Conservation (phyloP, 805 yeast genomes). For the Candida succiphila region DNA sequence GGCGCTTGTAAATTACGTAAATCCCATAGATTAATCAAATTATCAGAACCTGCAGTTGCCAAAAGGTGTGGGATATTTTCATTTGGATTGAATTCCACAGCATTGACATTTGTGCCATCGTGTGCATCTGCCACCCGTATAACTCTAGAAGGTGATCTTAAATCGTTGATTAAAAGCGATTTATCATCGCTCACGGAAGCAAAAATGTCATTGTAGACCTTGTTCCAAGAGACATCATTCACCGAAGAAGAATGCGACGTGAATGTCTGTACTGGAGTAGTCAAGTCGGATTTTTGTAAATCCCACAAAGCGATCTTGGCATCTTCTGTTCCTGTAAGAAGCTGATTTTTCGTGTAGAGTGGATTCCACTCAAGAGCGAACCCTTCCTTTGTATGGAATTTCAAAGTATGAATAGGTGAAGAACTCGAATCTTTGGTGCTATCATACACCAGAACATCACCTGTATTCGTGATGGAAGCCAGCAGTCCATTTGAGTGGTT, state of each 20-base stretch:
- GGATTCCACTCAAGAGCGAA: slow-evolving; percentile 63
- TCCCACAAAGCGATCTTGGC: slow-evolving; percentile 67
- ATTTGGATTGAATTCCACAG: slow-evolving; percentile 56
- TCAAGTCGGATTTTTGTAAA: slow-evolving; percentile 12
- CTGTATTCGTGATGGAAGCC: slow-evolving; percentile 46
- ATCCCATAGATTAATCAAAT: slow-evolving; percentile 67
- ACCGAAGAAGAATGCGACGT: slow-evolving; percentile 46
- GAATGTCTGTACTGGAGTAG: slow-evolving; percentile 35
- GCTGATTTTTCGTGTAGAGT: slow-evolving; percentile 22
- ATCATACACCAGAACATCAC: slow-evolving; percentile 37
- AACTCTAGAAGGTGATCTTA: slow-evolving; percentile 28
- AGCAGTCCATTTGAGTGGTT: slow-evolving; percentile 38
- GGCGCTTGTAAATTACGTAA: slow-evolving; percentile 51
- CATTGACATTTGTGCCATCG: slow-evolving; percentile 54
- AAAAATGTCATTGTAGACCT: slow-evolving; percentile 31
- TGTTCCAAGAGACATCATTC: slow-evolving; percentile 59
- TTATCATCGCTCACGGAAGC: slow-evolving; percentile 69
- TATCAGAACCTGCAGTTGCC: slow-evolving; percentile 75
- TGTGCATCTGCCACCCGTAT: slow-evolving; percentile 40
- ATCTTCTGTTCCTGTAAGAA: slow-evolving; percentile 62
- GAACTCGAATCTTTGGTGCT: slow-evolving; percentile 9
- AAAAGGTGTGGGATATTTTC: slow-evolving; percentile 33
- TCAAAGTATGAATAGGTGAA: slow-evolving; percentile 21
- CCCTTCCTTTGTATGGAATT: slow-evolving; percentile 58
- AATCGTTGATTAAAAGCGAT: slow-evolving; percentile 51